Base-by-base conservation (phyloP, 495 filamentous ascomycete genomes). In the Xylaria intraflava region DNA sequence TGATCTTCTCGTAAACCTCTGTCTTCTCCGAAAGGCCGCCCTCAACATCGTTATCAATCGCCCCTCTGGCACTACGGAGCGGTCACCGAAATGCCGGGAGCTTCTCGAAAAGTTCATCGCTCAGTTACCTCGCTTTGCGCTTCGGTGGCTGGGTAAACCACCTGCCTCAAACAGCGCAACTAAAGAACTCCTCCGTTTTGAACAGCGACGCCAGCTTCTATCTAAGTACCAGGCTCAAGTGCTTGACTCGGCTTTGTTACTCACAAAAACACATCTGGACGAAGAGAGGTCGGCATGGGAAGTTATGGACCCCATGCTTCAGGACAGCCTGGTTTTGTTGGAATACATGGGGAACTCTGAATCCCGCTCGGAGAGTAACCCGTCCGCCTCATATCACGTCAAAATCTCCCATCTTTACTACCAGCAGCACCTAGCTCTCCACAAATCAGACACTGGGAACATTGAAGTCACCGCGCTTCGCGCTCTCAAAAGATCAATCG, bases 321-420 rank as follows among this genome's bases (percentile, higher is more conserved):
- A 75, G 58, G 81, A 83, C 58, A 81, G 74, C 57, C 57, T 71
- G 24, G 60, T 70, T 1, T 66, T 86, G 19, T 58, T 79, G 19
- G 75, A 79, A 33, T 64, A 73, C 51, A 69, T 83, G 29, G 71
- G 72, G 6, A 63, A 71, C 45, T 52, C 44, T 45, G 60, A 20
- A 19, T 48, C 27, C 57, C 31, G 54, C 11, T 64, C 73, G 16
- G 64, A 62, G 11, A 51, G 52, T 6, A 67, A 67, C n/a, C 53
- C 67, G 3, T 61, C 65, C 9, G 49, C 60, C 16, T 72, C 69
- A 16, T 76, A 78, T 67, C 65, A 80, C 45, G 73, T 82, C 23
- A 78, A 84, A 62, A 73, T 95, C 26, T 93, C 89, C 0, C 89
- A 91, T 64, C 71, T 89, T 14, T 91, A 89, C 63, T 93, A 87